A percentile compares a stretch with the other conserved stretches of the same genome.
Evolutionary conservation across 2,329 filamentous ascomycete genomes (phyloP).

Genomic region (Colletotrichum gigasporum): DNA sequence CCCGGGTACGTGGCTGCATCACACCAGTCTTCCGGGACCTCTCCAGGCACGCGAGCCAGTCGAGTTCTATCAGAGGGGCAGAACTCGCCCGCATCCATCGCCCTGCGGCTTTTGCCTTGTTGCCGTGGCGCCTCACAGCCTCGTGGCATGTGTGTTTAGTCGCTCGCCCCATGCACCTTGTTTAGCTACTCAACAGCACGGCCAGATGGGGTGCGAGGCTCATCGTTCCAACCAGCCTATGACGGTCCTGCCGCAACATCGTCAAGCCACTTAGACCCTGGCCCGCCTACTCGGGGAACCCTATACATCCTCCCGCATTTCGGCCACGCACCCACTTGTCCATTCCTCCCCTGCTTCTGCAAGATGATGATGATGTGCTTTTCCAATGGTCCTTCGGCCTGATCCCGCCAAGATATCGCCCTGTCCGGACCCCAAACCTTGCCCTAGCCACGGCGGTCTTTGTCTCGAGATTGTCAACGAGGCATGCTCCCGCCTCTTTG

Average conservation of each 20-base stretch:
- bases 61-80: not conserved
- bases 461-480: too few relatives aligned
- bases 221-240: not conserved
- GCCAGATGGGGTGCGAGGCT: not conserved
- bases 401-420: too few relatives aligned
- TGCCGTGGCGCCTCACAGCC: not conserved
- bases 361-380: not conserved
- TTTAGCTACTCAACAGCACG: not conserved
- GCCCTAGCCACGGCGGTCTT: too few relatives aligned
- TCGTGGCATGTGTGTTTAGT: not conserved
- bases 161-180: not conserved
- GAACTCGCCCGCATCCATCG: not conserved
- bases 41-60: not conserved
- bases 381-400: too few relatives aligned
- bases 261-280: constrained; percentile 9
- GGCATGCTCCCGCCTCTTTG: too few relatives aligned
- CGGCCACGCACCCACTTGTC: too few relatives aligned
- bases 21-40: not conserved
- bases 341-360: not conserved
- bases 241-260: not conserved
- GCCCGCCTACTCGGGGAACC: not conserved
- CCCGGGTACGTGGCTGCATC: not conserved
- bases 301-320: not conserved
- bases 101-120: not conserved
- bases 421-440: too few relatives aligned